Base-by-base conservation (phyloP, 2,329 filamentous ascomycete genomes). In the Fusarium verticillioides region DNA sequence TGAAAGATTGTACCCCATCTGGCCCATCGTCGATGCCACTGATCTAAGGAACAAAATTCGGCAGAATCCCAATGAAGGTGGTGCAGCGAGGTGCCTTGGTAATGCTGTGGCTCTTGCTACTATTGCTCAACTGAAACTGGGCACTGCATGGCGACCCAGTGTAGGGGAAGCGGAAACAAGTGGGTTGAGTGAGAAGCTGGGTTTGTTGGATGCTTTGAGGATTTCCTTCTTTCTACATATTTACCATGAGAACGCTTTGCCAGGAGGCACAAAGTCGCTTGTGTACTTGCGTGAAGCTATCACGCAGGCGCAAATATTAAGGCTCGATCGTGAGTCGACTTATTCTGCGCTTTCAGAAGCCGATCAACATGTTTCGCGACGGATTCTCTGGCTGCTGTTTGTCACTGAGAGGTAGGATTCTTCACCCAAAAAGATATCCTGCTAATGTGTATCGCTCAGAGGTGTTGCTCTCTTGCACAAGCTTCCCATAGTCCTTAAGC, bases 201-300 rank as follows among this genome's bases (percentile, higher is more conserved):
- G 80, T 42, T 82, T 80, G 21, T 77, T 88, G 26, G 82, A 86
- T 54, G 80, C 79, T 39, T 70, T 88, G 7, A 81, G 85, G 9
- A 84, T 84, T 4, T 84, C 85, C 0, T 88, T 88, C 70, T 88
- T 87, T 53, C 77, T 88, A 23, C 86, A 88, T 71, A 84, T 87
- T 16, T 87, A 86, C 59, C 83, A 87, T 69, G 86, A 88, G 73
- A 87, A 88, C 60, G 81, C 84, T 63, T 72, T 80, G 15, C 80
- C 85, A 0, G 86, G 86, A 7, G 85, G 85, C 2, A 81, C 80
- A 4, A 83, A 84, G 57, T 87, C 86, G 5, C 77, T 87, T 11
- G 73, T 88, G 13, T 86, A 85, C 69, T 73, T 88, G 11, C 81
- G 86, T 10, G 86, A 88, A 66, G 85, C 86, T 10, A 85, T 88